These are phyloP conservation scores for Leccinum aurantiacum DNA, from an alignment of 768 basidiomycete genomes.

Conservation along the genomic window DNA sequence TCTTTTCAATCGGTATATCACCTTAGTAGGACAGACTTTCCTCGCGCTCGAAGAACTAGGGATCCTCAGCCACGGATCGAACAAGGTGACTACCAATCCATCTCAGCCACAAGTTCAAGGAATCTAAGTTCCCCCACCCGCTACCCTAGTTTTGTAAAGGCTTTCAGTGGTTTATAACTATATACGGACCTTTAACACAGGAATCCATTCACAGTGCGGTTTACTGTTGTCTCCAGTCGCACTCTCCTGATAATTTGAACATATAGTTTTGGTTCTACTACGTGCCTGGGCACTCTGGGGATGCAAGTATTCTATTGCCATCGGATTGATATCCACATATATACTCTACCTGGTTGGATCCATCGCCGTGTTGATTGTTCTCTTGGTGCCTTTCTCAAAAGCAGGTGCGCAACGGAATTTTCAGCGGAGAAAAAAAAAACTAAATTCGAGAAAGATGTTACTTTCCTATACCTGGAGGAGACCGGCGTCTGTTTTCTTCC, in stretches of 20 bases:
- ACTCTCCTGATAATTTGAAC: background rate
- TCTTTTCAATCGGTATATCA: conserved; percentile 20
- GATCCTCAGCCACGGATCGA: conserved; percentile 4
- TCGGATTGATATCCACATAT: conserved; percentile 11
- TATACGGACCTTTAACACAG: background rate
- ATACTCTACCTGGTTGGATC: conserved; percentile 2
- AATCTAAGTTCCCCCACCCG: background rate
- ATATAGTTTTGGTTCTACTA: conserved; percentile 19
- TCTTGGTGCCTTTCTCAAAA: background rate
- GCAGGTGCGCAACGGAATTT: background rate
- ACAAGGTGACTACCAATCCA: background rate
- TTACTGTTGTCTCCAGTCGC: background rate
- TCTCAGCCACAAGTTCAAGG: background rate
- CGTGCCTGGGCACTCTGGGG: conserved; percentile 23
- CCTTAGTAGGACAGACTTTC: conserved; percentile 9
- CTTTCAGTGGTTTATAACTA: background rate
- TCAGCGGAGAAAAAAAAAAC: background rate
- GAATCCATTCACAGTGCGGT: conserved; percentile 17
- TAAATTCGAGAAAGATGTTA: background rate
- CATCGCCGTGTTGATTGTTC: background rate
- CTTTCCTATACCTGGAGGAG: background rate
- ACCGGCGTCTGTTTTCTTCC: background rate
- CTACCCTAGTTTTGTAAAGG: conserved; percentile 10
- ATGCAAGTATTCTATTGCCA: conserved; percentile 3
- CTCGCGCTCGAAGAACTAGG: conserved; percentile 16